Evolutionary conservation across 192 early-diverging fungal species (phyloP), one percentile per base, ranked within the genome.

Genomic region (Globomyces pollinis-pini): DNA sequence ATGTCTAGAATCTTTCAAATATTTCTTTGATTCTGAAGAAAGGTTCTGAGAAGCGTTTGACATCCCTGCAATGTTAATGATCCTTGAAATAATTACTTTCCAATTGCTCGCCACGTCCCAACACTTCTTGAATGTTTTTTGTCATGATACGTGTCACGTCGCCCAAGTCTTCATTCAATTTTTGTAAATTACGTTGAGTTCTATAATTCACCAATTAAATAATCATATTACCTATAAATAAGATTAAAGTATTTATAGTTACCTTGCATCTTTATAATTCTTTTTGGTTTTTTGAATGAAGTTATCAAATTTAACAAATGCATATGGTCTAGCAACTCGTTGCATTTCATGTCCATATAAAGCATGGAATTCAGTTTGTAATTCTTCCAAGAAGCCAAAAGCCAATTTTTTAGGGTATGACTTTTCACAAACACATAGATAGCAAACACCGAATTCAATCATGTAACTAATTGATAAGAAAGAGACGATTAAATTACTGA

Each of bases 141-240:
- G 89, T 98, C 95, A 98, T 96, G 50, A 98, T 98, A 60, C 91
- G 80, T 29, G 90, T 91, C 2, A 98, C 93, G 70, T 98, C 95
- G 50, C 88, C 86, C 58, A 98, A 71, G 70, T 98, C 95, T 56
- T 95, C 91, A 68, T 96, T 93, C 29, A 98, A 72, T 70, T 91
- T 93, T 56, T 88, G 77, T 65, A 98, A 59, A 66, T 98, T 95
- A 39, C 84, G 78, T 69, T 93, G 89, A 20, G 93, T 91, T 54
- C 92, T 83, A 50, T 89, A 88, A n/a, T n/a, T n/a, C n/a, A n/a
- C n/a, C n/a, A n/a, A n/a, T n/a, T n/a, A n/a, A n/a, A n/a, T n/a
- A n/a, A n/a, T n/a, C n/a, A n/a, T n/a, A n/a, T n/a, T n/a, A n/a
- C n/a, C n/a, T n/a, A n/a, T n/a, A n/a, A n/a, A n/a, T n/a, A n/a